Conservation (phyloP, 129 eudicot genomes). For the Lactuca saligna region DNA sequence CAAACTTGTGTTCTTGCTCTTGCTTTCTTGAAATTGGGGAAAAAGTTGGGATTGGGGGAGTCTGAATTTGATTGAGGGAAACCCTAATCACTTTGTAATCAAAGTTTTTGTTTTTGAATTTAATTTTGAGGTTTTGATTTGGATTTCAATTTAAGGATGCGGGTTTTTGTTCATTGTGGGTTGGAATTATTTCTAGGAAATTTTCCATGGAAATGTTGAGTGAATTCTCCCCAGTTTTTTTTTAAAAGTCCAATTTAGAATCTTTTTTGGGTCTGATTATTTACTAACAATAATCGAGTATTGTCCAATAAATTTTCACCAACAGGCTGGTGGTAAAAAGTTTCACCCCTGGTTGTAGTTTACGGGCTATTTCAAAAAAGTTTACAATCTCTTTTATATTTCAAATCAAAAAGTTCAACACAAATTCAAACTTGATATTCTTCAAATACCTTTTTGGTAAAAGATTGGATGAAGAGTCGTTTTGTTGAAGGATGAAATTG, state of each 20-base stretch:
- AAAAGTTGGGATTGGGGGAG: neutral
- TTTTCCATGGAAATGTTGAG: slow-evolving; percentile 12
- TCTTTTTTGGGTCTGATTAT: no score
- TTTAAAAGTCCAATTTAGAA: neutral
- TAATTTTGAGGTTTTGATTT: slow-evolving; percentile 13
- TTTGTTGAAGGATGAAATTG: slow-evolving; percentile 6
- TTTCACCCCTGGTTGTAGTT: no score
- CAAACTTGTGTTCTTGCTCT: slow-evolving; percentile 8
- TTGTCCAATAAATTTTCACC: no score
- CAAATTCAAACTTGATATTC: neutral
- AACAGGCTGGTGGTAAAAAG: no score
- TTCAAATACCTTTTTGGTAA: neutral
- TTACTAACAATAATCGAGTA: no score
- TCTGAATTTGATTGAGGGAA: slow-evolving; percentile 3
- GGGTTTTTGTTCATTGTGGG: slow-evolving; percentile 18
- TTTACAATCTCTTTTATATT: neutral
- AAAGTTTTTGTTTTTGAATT: neutral
- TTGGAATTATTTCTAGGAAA: slow-evolving; percentile 15
- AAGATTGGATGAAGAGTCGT: slow-evolving; percentile 10
- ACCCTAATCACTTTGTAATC: slow-evolving; percentile 15
- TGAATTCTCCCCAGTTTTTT: neutral
- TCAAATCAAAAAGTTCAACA: no score
- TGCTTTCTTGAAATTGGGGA: slow-evolving; percentile 20
- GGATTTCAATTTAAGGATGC: slow-evolving; percentile 17
- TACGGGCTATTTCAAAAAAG: no score